Conservation (phyloP, 2,329 filamentous ascomycete species). For the Aspergillus pseudonomiae region DNA sequence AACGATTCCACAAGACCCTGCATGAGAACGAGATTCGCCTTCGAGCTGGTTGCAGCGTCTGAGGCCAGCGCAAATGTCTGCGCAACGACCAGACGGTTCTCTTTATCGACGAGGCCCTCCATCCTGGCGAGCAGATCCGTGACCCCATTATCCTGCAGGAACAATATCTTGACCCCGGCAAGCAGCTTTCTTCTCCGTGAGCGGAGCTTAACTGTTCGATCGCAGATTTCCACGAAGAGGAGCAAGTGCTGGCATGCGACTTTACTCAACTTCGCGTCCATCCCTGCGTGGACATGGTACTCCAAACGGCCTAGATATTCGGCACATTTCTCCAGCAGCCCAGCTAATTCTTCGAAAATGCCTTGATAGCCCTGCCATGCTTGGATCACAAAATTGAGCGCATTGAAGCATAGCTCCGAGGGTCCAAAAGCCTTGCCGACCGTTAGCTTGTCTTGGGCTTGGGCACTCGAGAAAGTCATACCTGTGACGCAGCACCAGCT, state of each 20-base stretch:
- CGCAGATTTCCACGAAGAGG: slow-evolving; percentile 26
- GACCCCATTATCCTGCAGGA: slow-evolving; percentile 25
- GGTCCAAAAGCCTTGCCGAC: slow-evolving; percentile 22
- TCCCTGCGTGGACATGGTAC: slow-evolving; percentile 21
- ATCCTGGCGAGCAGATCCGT: slow-evolving; percentile 20
- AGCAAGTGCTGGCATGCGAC: slow-evolving; percentile 24
- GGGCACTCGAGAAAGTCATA: slow-evolving; percentile 3
- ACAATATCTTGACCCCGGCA: slow-evolving; percentile 21
- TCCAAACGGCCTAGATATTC: slow-evolving; percentile 20
- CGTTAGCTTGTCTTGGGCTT: neutral
- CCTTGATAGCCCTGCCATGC: slow-evolving; percentile 25
- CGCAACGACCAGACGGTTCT: slow-evolving; percentile 18
- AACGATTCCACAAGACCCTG: slow-evolving; percentile 4
- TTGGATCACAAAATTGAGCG: slow-evolving; percentile 23
- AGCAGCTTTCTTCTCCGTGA: slow-evolving; percentile 18
- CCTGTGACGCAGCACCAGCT: slow-evolving; percentile 15
- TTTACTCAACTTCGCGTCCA: slow-evolving; percentile 21
- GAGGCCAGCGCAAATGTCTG: slow-evolving; percentile 21
- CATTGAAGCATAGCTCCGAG: slow-evolving; percentile 26
- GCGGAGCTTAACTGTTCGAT: slow-evolving; percentile 19
- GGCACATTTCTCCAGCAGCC: slow-evolving; percentile 20
- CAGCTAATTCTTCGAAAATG: slow-evolving; percentile 23
- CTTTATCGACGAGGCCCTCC: slow-evolving; percentile 19
- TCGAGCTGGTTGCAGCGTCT: slow-evolving; percentile 11
- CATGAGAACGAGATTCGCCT: slow-evolving; percentile 20